These are phyloP conservation scores for Gamsiella multidivaricata DNA, from an alignment of 192 early-diverging fungal genomes.

Conservation along the genomic window DNA sequence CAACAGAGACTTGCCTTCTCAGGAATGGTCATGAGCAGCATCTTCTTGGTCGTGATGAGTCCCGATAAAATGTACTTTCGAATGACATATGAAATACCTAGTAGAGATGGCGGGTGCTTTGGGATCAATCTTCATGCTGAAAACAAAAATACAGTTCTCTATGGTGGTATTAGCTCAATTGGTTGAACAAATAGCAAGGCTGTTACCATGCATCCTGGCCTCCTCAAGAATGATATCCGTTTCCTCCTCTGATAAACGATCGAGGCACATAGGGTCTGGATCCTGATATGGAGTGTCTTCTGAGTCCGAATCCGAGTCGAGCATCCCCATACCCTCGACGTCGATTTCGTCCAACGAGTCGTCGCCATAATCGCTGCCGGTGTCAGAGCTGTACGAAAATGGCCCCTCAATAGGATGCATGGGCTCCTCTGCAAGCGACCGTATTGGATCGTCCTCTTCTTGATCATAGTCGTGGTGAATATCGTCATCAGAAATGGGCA, in stretches of 20 bases:
- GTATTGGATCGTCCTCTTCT: background rate
- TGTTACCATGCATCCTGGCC: slow-evolving; percentile 31
- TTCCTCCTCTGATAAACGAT: slow-evolving; percentile 34
- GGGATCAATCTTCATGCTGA: too few species aligned
- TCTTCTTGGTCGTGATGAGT: slow-evolving; percentile 25
- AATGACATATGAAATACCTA: slow-evolving; percentile 34
- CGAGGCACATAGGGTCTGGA: slow-evolving; percentile 32
- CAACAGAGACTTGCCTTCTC: slow-evolving; percentile 9
- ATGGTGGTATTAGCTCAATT: background rate
- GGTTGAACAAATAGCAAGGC: background rate
- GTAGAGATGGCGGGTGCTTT: background rate
- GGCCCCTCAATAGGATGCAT: background rate
- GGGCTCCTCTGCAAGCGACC: slow-evolving; percentile 3
- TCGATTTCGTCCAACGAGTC: slow-evolving; percentile 37
- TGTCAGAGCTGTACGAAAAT: slow-evolving; percentile 1
- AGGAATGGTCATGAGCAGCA: slow-evolving; percentile 26
- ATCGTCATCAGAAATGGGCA: background rate
- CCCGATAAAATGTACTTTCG: slow-evolving; percentile 35
- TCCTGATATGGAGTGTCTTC: slow-evolving; percentile 28
- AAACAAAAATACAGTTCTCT: background rate
- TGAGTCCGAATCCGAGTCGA: slow-evolving; percentile 25
- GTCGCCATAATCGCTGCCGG: slow-evolving; percentile 10
- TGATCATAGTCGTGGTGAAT: slow-evolving; percentile 4
- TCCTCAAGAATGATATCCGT: slow-evolving; percentile 26
- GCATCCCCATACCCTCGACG: slow-evolving; percentile 25